Base-by-base conservation (phyloP, 257 asterid genomes). In the Solanum rostratum region DNA sequence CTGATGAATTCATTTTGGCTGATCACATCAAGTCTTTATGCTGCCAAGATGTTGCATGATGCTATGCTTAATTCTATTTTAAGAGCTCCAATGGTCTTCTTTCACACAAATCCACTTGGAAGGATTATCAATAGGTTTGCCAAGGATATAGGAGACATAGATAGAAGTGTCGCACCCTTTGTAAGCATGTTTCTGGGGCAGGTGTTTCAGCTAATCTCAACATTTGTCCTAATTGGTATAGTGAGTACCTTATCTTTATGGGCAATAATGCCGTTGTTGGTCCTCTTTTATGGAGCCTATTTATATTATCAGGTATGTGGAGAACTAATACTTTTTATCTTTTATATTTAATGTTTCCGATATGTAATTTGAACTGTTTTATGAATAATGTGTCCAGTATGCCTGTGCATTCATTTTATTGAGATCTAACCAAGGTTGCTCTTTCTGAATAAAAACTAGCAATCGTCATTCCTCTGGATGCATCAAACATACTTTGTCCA, bases 1-100 rank as follows among this genome's bases (percentile, higher is more conserved):
- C 85, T 96, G 18, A 37, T 84, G 62, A 96, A 95, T 88, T 94
- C 99, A 39, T 96, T 95, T 94, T 96, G 99, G 99, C 70, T 96
- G 92, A 94, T 96, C 88, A 88, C 90, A 9, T 91, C 99, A 52
- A 96, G 99, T 90, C 98, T 96, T 84, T 88, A 88, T 86, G 99
- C 99, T 80, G 98, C 99, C 82, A 87, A 85, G 90, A 91, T 87
- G 85, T 87, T 96, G 90, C 99, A 96, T 81, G 91, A 80, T 80
- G 92, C 89, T 80, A 95, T 96, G 98, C 95, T 96, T 46, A 81
- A 85, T 65, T 90, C 99, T 63, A 93, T 95, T 59, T 94, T 96
- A 87, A 91, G 96, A 91, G 98, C 97, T 87, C 99, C 99, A 62
- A 96, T 96, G 98, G 96, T 95, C 81, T 96, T 96, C 91, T 96